Evolutionary conservation across 768 basidiomycete genomes (phyloP).

Genomic region (Roridomyces roridus): DNA sequence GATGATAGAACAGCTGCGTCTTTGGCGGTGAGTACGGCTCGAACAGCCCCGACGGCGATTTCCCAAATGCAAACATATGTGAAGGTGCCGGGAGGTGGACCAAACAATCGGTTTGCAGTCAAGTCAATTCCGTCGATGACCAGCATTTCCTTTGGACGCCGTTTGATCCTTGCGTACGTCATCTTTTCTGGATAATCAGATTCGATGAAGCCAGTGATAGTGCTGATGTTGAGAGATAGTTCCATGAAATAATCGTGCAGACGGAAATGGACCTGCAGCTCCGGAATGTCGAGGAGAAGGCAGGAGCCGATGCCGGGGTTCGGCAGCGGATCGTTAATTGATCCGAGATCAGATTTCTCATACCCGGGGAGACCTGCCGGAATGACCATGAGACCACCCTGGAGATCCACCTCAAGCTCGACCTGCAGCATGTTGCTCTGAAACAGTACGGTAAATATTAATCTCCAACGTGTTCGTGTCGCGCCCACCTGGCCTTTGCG

Average conservation of each 20-base stretch:
- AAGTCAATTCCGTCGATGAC: conserved; percentile 73
- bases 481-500: conserved; percentile 74
- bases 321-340: conserved; percentile 27
- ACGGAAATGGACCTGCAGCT: conserved; percentile 77
- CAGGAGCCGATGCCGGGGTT: conserved; percentile 56
- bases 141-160: conserved; percentile 42
- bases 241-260: conserved; percentile 92
- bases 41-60: conserved; percentile 70
- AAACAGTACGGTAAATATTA: too few relatives aligned
- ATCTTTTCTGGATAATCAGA: conserved; percentile 52
- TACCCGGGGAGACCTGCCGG: conserved; percentile 75
- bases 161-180: conserved; percentile 30
- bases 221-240: conserved; percentile 76
- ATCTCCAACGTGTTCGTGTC: too few relatives aligned
- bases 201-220: conserved; percentile 59
- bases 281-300: conserved; percentile 63
- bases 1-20: conserved; percentile 59
- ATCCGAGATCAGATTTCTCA: conserved; percentile 40
- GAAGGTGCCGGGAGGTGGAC: conserved; percentile 81
- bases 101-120: conserved; percentile 86
- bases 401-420: conserved; percentile 59
- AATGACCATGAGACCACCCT: conserved; percentile 60
- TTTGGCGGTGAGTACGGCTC: conserved; percentile 57
- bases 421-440: conserved; percentile 88
- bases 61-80: conserved; percentile 97